Base-by-base conservation (phyloP, 805 yeast genomes). In the Clavispora carvajalis region DNA sequence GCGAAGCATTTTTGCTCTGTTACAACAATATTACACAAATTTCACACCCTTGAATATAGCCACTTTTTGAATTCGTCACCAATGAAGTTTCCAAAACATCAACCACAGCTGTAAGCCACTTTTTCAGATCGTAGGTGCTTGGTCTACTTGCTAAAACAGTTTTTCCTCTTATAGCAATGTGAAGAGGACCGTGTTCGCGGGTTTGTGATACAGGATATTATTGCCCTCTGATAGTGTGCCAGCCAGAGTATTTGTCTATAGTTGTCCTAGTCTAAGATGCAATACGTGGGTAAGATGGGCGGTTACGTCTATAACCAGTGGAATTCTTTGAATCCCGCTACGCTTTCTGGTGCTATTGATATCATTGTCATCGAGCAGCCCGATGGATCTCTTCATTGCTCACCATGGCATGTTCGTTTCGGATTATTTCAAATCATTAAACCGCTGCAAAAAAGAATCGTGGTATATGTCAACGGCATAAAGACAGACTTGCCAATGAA, bases 291-390 rank as follows among this genome's bases (percentile, higher is more conserved):
- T 13, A 77, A 95, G 57, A 97, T 96, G 15, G 82, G 95, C 44
- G 97, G 88, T 23, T 84, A 95, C 26, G 95, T 93, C 7, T 90
- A 96, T 43, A 89, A 89, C 61, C 93, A 96, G 37, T 91, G 97
- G 98, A 88, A 89, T 49, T 87, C 97, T 21, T 79, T 93, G 50
- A 93, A 93, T 55, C 99, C 99, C 2, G 88, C 98, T 1, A 93
- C 99, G 0, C 73, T 93, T 13, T 82, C 95, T 16, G 99, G 99
- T 5, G 99, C 98, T 16, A 93, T 93, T 60, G 99, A 93, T 62
- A 89, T 93, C 40, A 87, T 93, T 30, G 98, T 90, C 8, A 83
- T 93, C 10, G 96, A 91, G 63, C 95, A 87, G 57, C 85, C 85
- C 10, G 80, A 83, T 57, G 91, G 86, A 26, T 75, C 83, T 21